Percentiles rank a stretch among this genome's conserved stretches.
These are phyloP conservation scores for Mucuna pruriens DNA, from an alignment of 306 rosid genomes.

Conservation along the genomic window DNA sequence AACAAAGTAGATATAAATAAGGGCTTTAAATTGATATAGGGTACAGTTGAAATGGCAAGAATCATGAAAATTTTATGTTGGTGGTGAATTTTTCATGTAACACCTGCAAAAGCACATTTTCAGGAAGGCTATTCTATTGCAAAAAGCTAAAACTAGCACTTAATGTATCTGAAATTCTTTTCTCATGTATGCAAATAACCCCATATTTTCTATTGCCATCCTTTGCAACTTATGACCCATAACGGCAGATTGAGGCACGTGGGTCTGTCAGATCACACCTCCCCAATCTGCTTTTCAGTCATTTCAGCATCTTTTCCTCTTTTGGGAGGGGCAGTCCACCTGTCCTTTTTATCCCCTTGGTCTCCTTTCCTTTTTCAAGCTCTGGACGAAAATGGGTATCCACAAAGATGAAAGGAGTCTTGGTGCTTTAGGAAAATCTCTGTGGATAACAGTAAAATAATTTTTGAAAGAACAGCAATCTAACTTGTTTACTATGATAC, in stretches of 20 bases:
- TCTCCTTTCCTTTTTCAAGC: too few species aligned
- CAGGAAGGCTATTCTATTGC: background rate
- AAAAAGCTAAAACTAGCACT: background rate
- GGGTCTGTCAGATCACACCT: too few species aligned
- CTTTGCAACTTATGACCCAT: slow-evolving; percentile 8
- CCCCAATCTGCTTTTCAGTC: too few species aligned
- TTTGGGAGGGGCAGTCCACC: too few species aligned
- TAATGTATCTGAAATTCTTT: background rate
- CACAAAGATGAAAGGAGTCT: too few species aligned
- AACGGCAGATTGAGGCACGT: too few species aligned
- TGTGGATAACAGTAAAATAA: background rate
- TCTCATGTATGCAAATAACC: background rate
- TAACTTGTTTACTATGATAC: background rate
- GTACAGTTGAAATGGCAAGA: background rate
- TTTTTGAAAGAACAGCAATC: background rate
- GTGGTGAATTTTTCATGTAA: background rate
- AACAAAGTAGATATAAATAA: background rate
- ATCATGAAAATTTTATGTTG: background rate
- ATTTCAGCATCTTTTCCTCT: too few species aligned
- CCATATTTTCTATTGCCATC: background rate
- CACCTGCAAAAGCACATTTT: background rate
- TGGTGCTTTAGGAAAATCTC: background rate
- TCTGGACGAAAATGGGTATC: too few species aligned
- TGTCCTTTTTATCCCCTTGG: too few species aligned
- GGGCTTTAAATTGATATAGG: background rate